These are phyloP conservation scores for Alternaria arbusti DNA, from an alignment of 2,329 filamentous ascomycete genomes.

Conservation along the genomic window DNA sequence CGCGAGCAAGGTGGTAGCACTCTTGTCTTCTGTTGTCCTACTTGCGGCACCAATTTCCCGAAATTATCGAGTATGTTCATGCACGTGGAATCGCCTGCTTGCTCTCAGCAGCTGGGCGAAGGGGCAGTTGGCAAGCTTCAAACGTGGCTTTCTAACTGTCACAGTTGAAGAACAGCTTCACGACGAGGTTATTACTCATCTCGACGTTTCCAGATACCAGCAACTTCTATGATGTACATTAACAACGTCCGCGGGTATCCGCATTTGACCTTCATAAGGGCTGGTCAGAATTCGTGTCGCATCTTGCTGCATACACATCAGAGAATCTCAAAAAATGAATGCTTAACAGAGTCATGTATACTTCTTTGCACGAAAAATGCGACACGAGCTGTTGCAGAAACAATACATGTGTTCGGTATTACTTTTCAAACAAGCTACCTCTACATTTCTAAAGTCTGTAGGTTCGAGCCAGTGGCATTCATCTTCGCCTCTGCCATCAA, in stretches of 20 bases:
- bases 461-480: background rate
- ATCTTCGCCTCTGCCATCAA: background rate
- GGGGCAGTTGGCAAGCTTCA: background rate
- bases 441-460: background rate
- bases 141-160: background rate
- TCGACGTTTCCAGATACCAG: background rate
- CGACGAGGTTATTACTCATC: background rate
- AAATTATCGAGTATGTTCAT: slow-evolving; percentile 20
- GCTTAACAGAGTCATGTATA: rapidly evolving
- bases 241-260: background rate
- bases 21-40: slow-evolving; percentile 8
- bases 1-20: background rate
- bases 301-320: background rate
- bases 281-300: background rate
- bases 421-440: background rate
- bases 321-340: background rate
- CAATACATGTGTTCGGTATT: background rate
- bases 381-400: background rate
- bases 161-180: background rate
- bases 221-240: background rate
- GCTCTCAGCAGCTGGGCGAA: slow-evolving; percentile 10
- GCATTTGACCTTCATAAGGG: background rate
- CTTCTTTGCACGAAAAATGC: background rate
- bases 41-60: slow-evolving; percentile 9
- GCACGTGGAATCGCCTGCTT: slow-evolving; percentile 16